phyloP scores from a whole-genome alignment of 192 early-diverging fungal species.

The Rhizophagus sp. region DNA sequence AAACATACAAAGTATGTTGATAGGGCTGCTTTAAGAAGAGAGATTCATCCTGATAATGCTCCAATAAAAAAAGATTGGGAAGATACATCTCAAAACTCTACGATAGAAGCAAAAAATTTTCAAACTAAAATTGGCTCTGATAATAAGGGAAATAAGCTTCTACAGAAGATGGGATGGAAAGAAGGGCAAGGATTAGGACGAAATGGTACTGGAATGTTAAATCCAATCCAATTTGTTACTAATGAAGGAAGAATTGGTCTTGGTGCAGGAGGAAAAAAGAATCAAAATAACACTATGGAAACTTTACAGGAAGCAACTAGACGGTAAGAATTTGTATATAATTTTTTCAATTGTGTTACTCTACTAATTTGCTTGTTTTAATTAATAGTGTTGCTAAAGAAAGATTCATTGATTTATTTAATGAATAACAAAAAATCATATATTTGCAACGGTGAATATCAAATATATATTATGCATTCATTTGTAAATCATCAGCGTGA shows the following conservation, averaged over 20 bases:
- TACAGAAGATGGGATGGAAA: constrained; percentile 72
- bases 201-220: constrained; percentile 46
- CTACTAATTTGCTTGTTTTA: background rate
- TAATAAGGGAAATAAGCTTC: constrained; percentile 61
- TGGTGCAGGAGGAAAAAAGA: constrained; percentile 20
- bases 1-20: constrained; percentile 55
- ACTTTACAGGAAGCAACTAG: constrained; percentile 29
- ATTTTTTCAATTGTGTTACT: background rate
- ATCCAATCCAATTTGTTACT: constrained; percentile 45
- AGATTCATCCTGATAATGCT: constrained; percentile 53
- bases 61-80: constrained; percentile 26
- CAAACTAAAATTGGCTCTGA: constrained; percentile 27
- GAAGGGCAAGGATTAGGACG: constrained; percentile 64
- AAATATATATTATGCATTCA: background rate
- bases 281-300: constrained; percentile 3
- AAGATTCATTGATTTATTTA: constrained; percentile 28
- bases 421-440: background rate
- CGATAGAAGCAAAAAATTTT: background rate
- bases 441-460: too few relatives aligned
- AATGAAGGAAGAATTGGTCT: constrained; percentile 26
- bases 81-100: background rate
- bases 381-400: constrained; percentile 22
- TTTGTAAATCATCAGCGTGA: background rate
- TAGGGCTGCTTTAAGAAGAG: constrained; percentile 64
- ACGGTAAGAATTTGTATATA: constrained; percentile 1